phyloP scores from a whole-genome alignment of 352 stramenopile species.

The Globisporangium parvum region DNA sequence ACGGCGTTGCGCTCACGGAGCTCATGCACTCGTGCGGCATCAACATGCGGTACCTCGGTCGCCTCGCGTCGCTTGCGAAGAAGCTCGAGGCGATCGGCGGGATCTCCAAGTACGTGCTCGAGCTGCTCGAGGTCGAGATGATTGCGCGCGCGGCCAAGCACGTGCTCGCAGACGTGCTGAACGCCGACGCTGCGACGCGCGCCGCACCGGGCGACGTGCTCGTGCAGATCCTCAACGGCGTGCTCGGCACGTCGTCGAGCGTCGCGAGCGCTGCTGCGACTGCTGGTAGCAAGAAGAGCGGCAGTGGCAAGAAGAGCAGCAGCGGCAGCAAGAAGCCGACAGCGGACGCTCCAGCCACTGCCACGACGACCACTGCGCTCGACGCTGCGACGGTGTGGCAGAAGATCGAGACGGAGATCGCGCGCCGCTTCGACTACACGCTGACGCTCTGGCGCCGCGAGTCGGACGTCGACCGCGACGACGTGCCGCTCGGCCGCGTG shows the following conservation, averaged over 20 bases:
- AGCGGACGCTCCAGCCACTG: slow-evolving; percentile 4
- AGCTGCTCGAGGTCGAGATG: slow-evolving; percentile 94
- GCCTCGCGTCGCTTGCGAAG: slow-evolving; percentile 89
- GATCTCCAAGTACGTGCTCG: slow-evolving; percentile 90
- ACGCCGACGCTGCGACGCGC: slow-evolving; percentile 49
- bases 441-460: slow-evolving; percentile 61
- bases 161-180: slow-evolving; percentile 64
- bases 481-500: slow-evolving; percentile 34
- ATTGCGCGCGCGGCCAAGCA: slow-evolving; percentile 90
- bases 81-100: slow-evolving; percentile 86
- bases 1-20: slow-evolving; percentile 90
- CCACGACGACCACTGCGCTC: slow-evolving; percentile 16
- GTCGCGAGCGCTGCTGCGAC: slow-evolving; percentile 29
- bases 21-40: slow-evolving; percentile 94
- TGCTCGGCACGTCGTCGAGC: slow-evolving; percentile 48
- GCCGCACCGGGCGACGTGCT: slow-evolving; percentile 68
- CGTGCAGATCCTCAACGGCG: slow-evolving; percentile 79
- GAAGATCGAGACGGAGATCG: slow-evolving; percentile 53
- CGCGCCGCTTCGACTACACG: slow-evolving; percentile 74
- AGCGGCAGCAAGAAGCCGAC: slow-evolving; percentile 18
- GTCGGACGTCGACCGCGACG: slow-evolving; percentile 18
- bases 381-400: slow-evolving; percentile 48
- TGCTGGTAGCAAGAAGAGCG: slow-evolving; percentile 19
- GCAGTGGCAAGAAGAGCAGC: slow-evolving; percentile 33
- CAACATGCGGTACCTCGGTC: slow-evolving; percentile 96